Evolutionary conservation across 2,329 filamentous ascomycete species (phyloP).

Genomic region (Botrytis medusae): DNA sequence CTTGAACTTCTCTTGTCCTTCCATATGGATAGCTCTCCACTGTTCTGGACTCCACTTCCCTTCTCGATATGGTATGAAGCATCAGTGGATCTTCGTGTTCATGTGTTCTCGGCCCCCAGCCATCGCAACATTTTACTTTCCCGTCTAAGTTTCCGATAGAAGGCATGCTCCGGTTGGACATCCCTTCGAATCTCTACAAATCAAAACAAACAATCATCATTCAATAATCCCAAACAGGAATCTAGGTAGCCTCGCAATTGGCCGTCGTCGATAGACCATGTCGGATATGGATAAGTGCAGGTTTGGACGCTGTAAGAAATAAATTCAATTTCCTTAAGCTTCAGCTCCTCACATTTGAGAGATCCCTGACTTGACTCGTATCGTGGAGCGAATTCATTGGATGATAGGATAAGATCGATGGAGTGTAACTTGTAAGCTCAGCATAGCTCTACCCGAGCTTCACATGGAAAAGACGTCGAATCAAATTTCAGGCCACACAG

Average conservation of each 20-base stretch:
- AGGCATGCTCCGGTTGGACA: not conserved
- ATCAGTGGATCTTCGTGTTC: slow-evolving; percentile 16
- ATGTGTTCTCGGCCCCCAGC: slow-evolving; percentile 12
- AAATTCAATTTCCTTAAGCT: not conserved
- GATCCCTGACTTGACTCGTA: slow-evolving; percentile 12
- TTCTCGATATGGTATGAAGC: not conserved
- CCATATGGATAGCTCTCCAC: not conserved
- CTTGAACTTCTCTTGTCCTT: not conserved
- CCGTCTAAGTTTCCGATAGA: not conserved
- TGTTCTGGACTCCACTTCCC: not conserved
- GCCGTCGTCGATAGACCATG: not conserved
- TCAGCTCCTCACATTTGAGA: slow-evolving; percentile 8
- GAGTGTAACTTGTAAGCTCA: not conserved
- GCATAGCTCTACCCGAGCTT: slow-evolving; percentile 10
- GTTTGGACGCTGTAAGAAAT: not conserved
- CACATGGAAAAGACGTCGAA: slow-evolving; percentile 3
- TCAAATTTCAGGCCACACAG: not conserved
- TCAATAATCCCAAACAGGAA: not conserved
- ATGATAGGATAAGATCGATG: not conserved
- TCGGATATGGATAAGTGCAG: not conserved
- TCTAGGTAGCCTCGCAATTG: not conserved
- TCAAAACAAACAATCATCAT: not conserved
- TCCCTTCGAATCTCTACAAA: not conserved
- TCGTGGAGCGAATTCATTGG: slow-evolving; percentile 10
- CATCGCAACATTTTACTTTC: not conserved